These are phyloP conservation scores for Aspergillus flavus DNA, from an alignment of 2,329 filamentous ascomycete genomes.

Conservation along the genomic window DNA sequence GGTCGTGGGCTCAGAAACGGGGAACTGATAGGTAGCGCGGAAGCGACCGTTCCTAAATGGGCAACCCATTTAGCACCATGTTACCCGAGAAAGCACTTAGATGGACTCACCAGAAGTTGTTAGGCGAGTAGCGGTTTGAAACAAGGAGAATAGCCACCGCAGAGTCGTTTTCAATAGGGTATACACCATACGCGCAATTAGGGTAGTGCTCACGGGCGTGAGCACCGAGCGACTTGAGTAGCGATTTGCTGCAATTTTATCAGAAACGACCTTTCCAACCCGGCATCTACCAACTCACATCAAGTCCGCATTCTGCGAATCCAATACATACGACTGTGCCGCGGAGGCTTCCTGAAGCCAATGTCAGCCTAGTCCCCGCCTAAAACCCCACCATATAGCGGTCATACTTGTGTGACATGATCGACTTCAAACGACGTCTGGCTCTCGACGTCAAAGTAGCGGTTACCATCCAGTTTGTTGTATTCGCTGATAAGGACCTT, in stretches of 20 bases:
- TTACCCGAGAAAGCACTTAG: too few relatives aligned
- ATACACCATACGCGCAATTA: constrained; percentile 77
- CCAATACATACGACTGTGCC: constrained; percentile 76
- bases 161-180: constrained; percentile 74
- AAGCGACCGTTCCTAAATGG: constrained; percentile 83
- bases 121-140: constrained; percentile 95
- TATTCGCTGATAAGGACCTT: constrained; percentile 80
- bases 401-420: constrained; percentile 70
- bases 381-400: neutral
- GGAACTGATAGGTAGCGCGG: constrained; percentile 83
- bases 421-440: constrained; percentile 88
- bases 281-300: constrained; percentile 61
- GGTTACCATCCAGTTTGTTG: constrained; percentile 76
- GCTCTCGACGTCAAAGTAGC: constrained; percentile 89
- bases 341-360: constrained; percentile 71
- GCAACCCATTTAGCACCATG: neutral
- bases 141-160: constrained; percentile 81
- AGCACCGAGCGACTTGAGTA: constrained; percentile 72
- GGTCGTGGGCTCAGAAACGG: constrained; percentile 59
- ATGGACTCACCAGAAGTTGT: constrained; percentile 82
- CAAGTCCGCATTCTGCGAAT: constrained; percentile 75
- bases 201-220: constrained; percentile 91
- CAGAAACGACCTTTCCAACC: neutral
- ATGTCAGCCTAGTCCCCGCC: constrained; percentile 1
- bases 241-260: constrained; percentile 68